These are phyloP conservation scores for Penicillium corylophilum DNA, from an alignment of 2,329 filamentous ascomycete genomes.

Conservation along the genomic window DNA sequence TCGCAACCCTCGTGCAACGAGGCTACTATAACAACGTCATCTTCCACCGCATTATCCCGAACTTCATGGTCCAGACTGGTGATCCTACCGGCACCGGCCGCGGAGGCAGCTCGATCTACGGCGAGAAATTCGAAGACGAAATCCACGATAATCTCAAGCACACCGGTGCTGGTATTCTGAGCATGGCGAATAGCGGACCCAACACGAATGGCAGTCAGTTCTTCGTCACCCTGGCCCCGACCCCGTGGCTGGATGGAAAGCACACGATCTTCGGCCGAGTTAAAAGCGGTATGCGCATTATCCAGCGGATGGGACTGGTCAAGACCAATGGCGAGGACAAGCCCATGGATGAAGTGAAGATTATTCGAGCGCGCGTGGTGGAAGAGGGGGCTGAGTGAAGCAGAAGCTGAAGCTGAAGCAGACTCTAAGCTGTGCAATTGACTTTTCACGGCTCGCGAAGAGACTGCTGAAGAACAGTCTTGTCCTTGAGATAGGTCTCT, in stretches of 20 bases:
- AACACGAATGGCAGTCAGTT: slow-evolving; percentile 96
- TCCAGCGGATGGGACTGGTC: slow-evolving; percentile 84
- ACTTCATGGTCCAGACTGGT: slow-evolving; percentile 95
- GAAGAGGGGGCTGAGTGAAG: slow-evolving; percentile 50
- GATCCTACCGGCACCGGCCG: slow-evolving; percentile 93
- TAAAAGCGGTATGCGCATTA: slow-evolving; percentile 75
- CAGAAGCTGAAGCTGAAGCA: slow-evolving; percentile 29
- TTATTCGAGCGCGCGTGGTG: slow-evolving; percentile 68
- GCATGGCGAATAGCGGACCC: slow-evolving; percentile 93
- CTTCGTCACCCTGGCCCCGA: slow-evolving; percentile 90
- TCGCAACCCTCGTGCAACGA: slow-evolving; percentile 71
- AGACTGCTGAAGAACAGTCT: background rate
- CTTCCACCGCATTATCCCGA: slow-evolving; percentile 92
- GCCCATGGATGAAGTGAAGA: slow-evolving; percentile 78
- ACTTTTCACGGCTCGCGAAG: background rate
- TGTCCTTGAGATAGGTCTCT: background rate
- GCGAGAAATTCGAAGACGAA: slow-evolving; percentile 92
- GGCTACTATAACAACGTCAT: slow-evolving; percentile 85
- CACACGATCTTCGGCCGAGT: slow-evolving; percentile 96
- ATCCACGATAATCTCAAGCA: slow-evolving; percentile 77
- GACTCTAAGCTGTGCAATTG: background rate
- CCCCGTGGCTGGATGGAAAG: slow-evolving; percentile 95
- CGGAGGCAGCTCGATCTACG: slow-evolving; percentile 86
- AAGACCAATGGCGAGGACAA: slow-evolving; percentile 79
- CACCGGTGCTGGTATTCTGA: slow-evolving; percentile 87